Evolutionary conservation across 768 basidiomycete genomes (phyloP), one percentile per base, ranked within the genome.

Genomic region (Tylopilus intermedius): DNA sequence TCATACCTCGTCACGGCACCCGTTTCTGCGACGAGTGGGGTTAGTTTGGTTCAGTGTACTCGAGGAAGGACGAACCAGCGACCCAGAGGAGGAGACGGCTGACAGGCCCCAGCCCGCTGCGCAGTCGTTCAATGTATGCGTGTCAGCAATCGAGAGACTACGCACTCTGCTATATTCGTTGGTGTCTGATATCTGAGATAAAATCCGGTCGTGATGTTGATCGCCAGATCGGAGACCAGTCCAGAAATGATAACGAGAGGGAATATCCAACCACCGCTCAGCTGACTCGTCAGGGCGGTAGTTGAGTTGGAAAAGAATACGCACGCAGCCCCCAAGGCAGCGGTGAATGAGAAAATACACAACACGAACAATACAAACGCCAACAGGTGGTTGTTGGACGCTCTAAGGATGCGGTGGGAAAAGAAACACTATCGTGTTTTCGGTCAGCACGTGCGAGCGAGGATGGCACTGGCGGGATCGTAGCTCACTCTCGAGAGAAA

Each of bases 301-400:
- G 44, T 55, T 3, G 27, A 15, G 18, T 29, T 24, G 5, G 54
- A 35, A 33, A 65, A 64, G 35, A 65, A 65, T 39, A 42, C n/a
- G 18, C 53, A 49, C 3, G 60, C 58, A 11, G 54, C 58, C 1
- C 63, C 63, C 54, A 62, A 50, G 32, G 58, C 60, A 47, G 48
- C 58, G n/a, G 58, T 62, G 24, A 65, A 60, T 10, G 60, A 46
- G 47, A 64, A 57, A 4, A 62, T 44, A 46, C 60, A 65, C 11
- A 43, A 38, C 30, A 56, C 26, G 9, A 59, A 60, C 38, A 55
- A 45, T 15, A 45, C 4, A 8, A 59, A 52, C n/a, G 53, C 45
- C 21, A 65, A 42, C 3, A 57, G 2, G 14, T 58, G 54, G 30
- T 53, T 62, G 11, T 55, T 37, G 48, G 60, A 62, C 14, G 47